Conservation (phyloP, 345 rosid genomes). For the Hibiscus trionum region DNA sequence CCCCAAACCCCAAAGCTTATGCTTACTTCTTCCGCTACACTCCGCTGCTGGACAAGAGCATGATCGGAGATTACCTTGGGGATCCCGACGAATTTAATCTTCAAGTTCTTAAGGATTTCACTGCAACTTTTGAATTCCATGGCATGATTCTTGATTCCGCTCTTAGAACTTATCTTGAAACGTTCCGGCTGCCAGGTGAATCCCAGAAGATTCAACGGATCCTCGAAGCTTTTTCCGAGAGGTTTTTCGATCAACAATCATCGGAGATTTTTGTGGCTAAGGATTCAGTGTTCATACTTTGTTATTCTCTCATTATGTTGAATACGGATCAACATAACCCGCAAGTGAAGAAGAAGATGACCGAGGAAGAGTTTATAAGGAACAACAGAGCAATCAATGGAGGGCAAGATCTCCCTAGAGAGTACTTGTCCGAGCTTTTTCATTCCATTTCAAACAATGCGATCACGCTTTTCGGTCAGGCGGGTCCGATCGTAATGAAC, state of each 20-base stretch:
- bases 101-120: conserved; percentile 67
- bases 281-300: conserved; percentile 64
- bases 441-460: conserved; percentile 60
- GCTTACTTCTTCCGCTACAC: conserved; percentile 72
- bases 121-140: conserved; percentile 58
- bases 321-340: conserved; percentile 93
- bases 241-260: conserved; percentile 61
- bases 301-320: conserved; percentile 92
- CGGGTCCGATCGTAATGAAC: conserved; percentile 52
- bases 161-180: conserved; percentile 64
- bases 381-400: conserved; percentile 82
- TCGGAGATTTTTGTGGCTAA: conserved; percentile 60
- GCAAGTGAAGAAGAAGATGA: conserved; percentile 89
- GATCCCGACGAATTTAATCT: conserved; percentile 78
- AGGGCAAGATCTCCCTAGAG: conserved; percentile 85
- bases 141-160: conserved; percentile 85
- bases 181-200: conserved; percentile 84
- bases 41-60: conserved; percentile 57
- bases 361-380: conserved; percentile 87
- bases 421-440: conserved; percentile 76
- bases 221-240: conserved; percentile 73
- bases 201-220: conserved; percentile 84
- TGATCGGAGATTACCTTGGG: conserved; percentile 84
- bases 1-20: conserved; percentile 52
- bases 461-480: conserved; percentile 43